Evolutionary conservation across 192 early-diverging fungal species (phyloP).

Genomic region (Haplosporangium gracile): DNA sequence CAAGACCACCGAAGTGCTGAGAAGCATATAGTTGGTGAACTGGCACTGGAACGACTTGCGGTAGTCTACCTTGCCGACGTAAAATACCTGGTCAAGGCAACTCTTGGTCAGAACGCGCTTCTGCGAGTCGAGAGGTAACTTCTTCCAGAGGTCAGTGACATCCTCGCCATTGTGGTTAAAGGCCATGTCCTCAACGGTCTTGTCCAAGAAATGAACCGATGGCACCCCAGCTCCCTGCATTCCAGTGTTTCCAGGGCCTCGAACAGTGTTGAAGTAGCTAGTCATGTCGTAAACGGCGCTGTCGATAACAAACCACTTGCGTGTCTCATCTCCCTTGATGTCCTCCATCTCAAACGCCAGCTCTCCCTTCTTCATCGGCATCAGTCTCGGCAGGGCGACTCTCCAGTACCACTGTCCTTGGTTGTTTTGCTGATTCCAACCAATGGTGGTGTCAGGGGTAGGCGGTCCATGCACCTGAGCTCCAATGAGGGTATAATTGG

Average conservation of each 20-base stretch:
- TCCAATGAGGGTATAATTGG: constrained; percentile 38
- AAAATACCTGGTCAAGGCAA: constrained; percentile 90
- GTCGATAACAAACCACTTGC: constrained; percentile 72
- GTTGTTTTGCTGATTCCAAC: constrained; percentile 46
- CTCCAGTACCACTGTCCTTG: constrained; percentile 66
- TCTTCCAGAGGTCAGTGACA: constrained; percentile 67
- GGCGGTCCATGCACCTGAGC: constrained; percentile 48
- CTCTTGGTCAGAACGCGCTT: constrained; percentile 59
- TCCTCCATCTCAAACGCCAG: constrained; percentile 69
- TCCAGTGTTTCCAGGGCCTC: constrained; percentile 56
- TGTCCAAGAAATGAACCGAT: constrained; percentile 71
- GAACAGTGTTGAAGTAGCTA: constrained; percentile 69
- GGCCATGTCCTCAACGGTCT: constrained; percentile 70
- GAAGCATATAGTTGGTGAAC: constrained; percentile 88
- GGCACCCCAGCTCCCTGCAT: constrained; percentile 44
- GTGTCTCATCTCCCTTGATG: constrained; percentile 56
- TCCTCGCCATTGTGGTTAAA: constrained; percentile 70
- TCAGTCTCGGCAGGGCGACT: constrained; percentile 63
- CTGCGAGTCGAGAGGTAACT: constrained; percentile 43
- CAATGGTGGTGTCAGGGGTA: constrained; percentile 49
- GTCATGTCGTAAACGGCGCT: constrained; percentile 75
- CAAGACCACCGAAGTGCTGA: constrained; percentile 82
- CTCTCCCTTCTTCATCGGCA: constrained; percentile 66
- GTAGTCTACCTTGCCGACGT: constrained; percentile 85
- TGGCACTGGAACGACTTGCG: constrained; percentile 82